Evolutionary conservation across 768 basidiomycete genomes (phyloP), one percentile per base, ranked within the genome.

Genomic region (Cubamyces sp.): DNA sequence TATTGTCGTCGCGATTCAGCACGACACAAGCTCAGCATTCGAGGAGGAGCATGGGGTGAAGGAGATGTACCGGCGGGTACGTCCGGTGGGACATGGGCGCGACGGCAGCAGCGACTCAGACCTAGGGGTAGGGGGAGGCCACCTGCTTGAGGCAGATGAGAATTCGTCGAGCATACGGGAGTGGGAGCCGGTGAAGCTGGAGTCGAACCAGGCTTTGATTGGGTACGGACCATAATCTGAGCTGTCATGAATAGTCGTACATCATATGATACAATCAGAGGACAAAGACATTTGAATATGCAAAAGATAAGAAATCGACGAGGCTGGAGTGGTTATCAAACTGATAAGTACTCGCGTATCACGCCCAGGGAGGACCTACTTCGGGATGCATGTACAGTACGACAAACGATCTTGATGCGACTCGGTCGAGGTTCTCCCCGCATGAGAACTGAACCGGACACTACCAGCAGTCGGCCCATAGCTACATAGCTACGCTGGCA

Each of bases 1-100:
- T 1, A 30, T 62, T 34, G 37, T 57, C 26, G 43, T 57, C 7
- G 18, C 57, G n/a, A 64, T 64, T 25, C 62, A 51, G 46, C 62
- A 59, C 41, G 47, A 48, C 30, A 30, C 57, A n/a, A 39, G 48
- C 28, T 52, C 28, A 14, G 54, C 48, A 7, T 64, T 64, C 19
- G 62, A 59, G 47, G 62, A 58, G 9, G 56, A 49, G 5, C 46
- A 28, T 15, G 57, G 41, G 19, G 26, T 21, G 26, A 58, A 59
- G 57, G 49, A 57, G 34, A 45, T n/a, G 49, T 59, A 30, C 12
- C 57, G 49, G 11, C 18, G 54, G 7, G 30, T 43, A 34, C 43
- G 54, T 28, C 34, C 34, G 8, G 8, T 34, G 9, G 34, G 34
- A 11, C 34, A 34, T 5, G 9, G 48, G 26, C 48, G 25, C 14